Evolutionary conservation across 176 grass and related monocot genomes (phyloP).

Genomic region (Eremochloa ophiuroides): DNA sequence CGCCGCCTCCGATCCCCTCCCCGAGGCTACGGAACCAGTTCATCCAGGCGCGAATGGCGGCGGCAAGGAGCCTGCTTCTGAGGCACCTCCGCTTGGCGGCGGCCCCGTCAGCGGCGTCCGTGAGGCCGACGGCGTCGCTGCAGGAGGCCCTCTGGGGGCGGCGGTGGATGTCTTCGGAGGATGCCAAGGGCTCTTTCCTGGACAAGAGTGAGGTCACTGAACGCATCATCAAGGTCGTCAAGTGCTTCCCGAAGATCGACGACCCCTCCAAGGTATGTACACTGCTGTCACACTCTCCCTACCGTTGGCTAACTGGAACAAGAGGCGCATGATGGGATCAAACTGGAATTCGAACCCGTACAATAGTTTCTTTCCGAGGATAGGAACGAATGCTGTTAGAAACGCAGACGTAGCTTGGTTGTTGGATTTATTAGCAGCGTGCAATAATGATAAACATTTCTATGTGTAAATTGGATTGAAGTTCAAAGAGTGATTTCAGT

Average conservation of each 20-base stretch:
- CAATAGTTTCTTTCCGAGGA: not conserved
- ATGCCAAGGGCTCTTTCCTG: conserved; percentile 54
- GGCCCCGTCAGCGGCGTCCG: not conserved
- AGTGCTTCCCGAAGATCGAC: conserved; percentile 46
- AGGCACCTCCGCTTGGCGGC: conserved; percentile 45
- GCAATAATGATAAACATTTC: not conserved
- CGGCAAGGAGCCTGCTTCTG: conserved; percentile 42
- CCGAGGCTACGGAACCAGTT: not conserved
- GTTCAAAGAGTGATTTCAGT: not conserved
- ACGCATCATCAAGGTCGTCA: conserved; percentile 56
- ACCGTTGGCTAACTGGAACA: not conserved
- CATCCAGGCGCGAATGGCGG: not conserved
- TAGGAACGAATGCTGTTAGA: not conserved
- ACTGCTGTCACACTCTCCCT: no score
- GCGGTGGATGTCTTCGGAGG: conserved; percentile 48
- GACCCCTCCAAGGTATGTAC: conserved; percentile 41
- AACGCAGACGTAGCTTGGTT: not conserved
- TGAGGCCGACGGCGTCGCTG: conserved; percentile 35
- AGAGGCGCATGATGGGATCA: not conserved
- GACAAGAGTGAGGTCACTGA: conserved; percentile 52
- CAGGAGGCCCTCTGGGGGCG: conserved; percentile 30
- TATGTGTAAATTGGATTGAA: not conserved
- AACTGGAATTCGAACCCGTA: not conserved
- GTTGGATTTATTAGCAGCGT: conserved; percentile 1
- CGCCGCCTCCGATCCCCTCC: conserved; percentile 3